phyloP scores from a whole-genome alignment of 2,329 filamentous ascomycete genomes.

The Penicillium expansum region DNA sequence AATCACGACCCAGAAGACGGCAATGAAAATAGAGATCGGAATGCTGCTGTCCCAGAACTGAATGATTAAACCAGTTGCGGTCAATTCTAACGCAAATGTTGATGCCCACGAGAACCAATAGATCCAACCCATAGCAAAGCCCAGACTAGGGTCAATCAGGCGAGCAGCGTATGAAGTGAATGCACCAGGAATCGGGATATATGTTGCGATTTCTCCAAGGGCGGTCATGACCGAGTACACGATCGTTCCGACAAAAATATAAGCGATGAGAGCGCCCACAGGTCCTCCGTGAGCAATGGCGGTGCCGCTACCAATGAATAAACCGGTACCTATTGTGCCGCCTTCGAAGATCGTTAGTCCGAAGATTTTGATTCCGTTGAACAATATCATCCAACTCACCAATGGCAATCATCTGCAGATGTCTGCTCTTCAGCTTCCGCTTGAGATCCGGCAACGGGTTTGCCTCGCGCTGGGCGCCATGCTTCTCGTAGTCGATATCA shows the following conservation, averaged over 20 bases:
- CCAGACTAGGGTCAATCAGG: conserved; percentile 68
- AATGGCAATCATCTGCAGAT: conserved; percentile 98
- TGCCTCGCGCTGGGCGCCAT: conserved; percentile 50
- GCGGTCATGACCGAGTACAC: conserved; percentile 72
- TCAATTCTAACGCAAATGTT: conserved; percentile 70
- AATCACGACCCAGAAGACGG: conserved; percentile 69
- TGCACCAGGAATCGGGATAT: conserved; percentile 70
- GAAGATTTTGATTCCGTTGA: neutral
- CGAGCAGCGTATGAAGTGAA: conserved; percentile 74
- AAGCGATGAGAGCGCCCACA: conserved; percentile 64
- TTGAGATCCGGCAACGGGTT: conserved; percentile 63
- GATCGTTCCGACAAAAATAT: conserved; percentile 66
- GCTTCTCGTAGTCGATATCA: conserved; percentile 40
- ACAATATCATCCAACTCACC: conserved; percentile 57
- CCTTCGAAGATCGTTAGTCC: conserved; percentile 30
- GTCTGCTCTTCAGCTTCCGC: conserved; percentile 76
- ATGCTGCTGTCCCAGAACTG: conserved; percentile 67
- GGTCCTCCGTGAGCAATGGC: conserved; percentile 64
- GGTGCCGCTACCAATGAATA: conserved; percentile 66
- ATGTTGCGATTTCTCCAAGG: conserved; percentile 68
- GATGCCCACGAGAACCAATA: conserved; percentile 78
- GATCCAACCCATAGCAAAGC: conserved; percentile 77
- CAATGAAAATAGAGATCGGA: conserved; percentile 68
- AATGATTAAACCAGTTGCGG: conserved; percentile 68
- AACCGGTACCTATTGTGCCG: conserved; percentile 68